Conservation (phyloP, 2,329 filamentous ascomycete species). For the Acrocalymma vagum region DNA sequence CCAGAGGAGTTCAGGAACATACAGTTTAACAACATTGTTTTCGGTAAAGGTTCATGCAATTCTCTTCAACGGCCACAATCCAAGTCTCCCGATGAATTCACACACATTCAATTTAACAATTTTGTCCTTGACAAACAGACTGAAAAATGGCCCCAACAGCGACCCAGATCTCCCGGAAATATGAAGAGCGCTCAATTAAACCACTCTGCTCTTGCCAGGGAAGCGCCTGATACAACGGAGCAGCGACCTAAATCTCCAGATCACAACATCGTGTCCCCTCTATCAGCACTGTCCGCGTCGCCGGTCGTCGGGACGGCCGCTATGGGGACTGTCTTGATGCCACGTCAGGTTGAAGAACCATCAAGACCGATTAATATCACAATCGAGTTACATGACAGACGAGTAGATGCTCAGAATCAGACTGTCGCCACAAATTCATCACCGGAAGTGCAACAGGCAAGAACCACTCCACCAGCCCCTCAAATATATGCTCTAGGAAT, state of each 20-base stretch:
- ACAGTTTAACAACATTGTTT: too few relatives aligned
- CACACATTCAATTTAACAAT: too few relatives aligned
- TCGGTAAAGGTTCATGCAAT: too few relatives aligned
- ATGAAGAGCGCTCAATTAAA: background rate
- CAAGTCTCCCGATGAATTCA: too few relatives aligned
- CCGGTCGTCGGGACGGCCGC: conserved; percentile 42
- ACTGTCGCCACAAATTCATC: conserved; percentile 22
- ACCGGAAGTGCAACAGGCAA: conserved; percentile 19
- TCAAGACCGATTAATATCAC: conserved; percentile 38
- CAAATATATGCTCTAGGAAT: conserved; percentile 13
- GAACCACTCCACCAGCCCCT: conserved; percentile 27
- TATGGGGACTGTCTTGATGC: conserved; percentile 41
- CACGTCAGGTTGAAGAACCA: conserved; percentile 37
- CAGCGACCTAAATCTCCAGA: conserved; percentile 20
- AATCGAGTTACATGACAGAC: conserved; percentile 40
- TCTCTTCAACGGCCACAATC: too few relatives aligned
- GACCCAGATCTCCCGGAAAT: too few relatives aligned
- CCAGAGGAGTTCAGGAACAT: too few relatives aligned
- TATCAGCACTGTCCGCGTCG: conserved; percentile 39
- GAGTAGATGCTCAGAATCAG: conserved; percentile 22
- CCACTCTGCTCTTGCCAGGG: conserved; percentile 5
- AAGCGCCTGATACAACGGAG: conserved; percentile 9
- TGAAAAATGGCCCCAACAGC: too few relatives aligned
- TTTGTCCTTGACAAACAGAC: too few relatives aligned
- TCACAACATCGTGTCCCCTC: conserved; percentile 29